Evolutionary conservation across 1,139 yeast species (phyloP), one percentile per base, ranked within the genome.

Genomic region (Taphrina populina): DNA sequence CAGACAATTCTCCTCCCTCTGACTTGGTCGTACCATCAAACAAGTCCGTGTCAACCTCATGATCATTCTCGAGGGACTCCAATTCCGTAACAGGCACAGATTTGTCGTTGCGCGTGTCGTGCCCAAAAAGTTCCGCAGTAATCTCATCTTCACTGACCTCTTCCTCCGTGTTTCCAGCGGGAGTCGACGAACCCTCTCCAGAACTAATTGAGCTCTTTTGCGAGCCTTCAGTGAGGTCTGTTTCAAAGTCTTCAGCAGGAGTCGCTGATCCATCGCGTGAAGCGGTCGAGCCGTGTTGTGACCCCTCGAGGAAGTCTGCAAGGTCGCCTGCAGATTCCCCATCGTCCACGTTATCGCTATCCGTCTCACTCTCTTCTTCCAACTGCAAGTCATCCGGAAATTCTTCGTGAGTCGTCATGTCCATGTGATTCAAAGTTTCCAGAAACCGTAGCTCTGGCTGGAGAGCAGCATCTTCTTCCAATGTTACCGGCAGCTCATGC

Each of bases 351-450:
- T 26, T 24, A 1, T 40, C 45, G 5, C 27, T 24, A 1, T 37
- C 43, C 6, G 27, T 13, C 2, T 17, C 10, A 33, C 15, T 33
- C n/a, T 15, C 41, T 5, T 7, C 36, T 6, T 43, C 17, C 2
- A 43, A 21, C 26, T 21, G 11, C 13, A 43, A 11, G 15, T 43
- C 27, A 10, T 29, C 47, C 37, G 47, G 47, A 30, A 43, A 2
- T 15, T 43, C 47, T 10, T 37, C 29, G 6, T n/a, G 11, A 13
- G 29, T 3, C 13, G 29, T 27, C 2, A 37, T 8, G 1, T 4
- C 13, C 4, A 17, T 37, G 5, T 30, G 11, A 26, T 43, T 37
- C 2, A 43, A 17, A 3, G 8, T 19, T 2, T 30, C 27, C 11
- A 43, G 37, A 20, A 30, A 43, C n/a, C 20, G 27, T 15, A 17